Base-by-base conservation (phyloP, 1,139 yeast species). In the Scheffersomyces stambukii region DNA sequence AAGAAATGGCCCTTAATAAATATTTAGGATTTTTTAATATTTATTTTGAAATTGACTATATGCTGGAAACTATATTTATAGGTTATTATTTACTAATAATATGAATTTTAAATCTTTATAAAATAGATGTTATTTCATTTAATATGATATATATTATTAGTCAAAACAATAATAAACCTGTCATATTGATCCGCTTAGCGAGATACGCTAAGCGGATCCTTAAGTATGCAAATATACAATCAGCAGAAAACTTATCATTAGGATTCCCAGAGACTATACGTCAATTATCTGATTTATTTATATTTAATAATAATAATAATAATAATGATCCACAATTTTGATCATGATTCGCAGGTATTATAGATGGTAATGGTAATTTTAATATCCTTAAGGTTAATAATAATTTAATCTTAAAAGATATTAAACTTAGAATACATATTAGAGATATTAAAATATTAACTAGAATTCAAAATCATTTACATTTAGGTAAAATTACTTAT, bases 281-380 rank as follows among this genome's bases (percentile, higher is more conserved):
- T n/a, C 11, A 22, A 34, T 27, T 24, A 29, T 19, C 25, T 13
- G 13, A 28, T 29, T 29, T 29, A 34, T 6, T 28, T 21, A 18
- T 16, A 29, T 3, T 30, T 33, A 24, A 33, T 30, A 24, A 32
- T 27, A 26, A 28, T 34, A 27, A 24, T 38, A 33, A 24, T 32
- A 6, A 23, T 31, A 16, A 32, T 32, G 24, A 23, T 32, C 14
- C 32, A 35, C 21, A 15, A n/a, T 22, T 22, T n/a, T 6, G 6
- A 9, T 6, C 15, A 5, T 22, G 14, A 21, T 36, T 23, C 13
- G 27, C 18, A 5, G 29, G 30, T 7, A 24, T 28, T 12, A 16
- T 24, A 16, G 29, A 28, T 9, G 29, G 29, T 11, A 19, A 28
- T 24, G 27, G 29, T 11, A 6, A n/a, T 22, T 22, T 22, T n/a